Evolutionary conservation across 768 basidiomycete species (phyloP).

Genomic region (Russula olivacea): DNA sequence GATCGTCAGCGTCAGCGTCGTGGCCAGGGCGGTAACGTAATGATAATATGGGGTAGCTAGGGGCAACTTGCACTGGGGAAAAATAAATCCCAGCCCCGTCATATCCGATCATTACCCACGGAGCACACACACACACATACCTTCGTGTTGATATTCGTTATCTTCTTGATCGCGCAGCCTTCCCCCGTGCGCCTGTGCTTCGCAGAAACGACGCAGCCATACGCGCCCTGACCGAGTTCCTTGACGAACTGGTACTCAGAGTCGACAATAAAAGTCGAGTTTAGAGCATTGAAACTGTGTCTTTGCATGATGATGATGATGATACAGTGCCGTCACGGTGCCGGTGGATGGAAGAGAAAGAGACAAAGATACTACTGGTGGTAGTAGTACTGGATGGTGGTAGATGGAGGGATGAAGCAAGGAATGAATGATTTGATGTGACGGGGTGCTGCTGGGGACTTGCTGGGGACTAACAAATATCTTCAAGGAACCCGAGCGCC

Average conservation of each 20-base stretch:
- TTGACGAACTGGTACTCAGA: slow-evolving; percentile 91
- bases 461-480: too few relatives aligned
- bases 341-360: background rate
- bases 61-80: too few relatives aligned
- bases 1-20: background rate
- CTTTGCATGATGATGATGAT: slow-evolving; percentile 52
- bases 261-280: slow-evolving; percentile 84
- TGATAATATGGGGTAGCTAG: background rate
- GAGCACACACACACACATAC: slow-evolving; percentile 38
- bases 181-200: slow-evolving; percentile 78
- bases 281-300: slow-evolving; percentile 76
- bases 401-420: background rate
- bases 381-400: background rate
- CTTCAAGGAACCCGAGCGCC: background rate
- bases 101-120: too few relatives aligned
- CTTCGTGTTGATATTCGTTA: slow-evolving; percentile 90
- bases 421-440: background rate
- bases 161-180: slow-evolving; percentile 94
- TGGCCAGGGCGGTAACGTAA: background rate
- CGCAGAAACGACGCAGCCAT: slow-evolving; percentile 87
- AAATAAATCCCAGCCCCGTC: too few relatives aligned
- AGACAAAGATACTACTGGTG: background rate
- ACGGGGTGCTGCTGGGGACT: background rate
- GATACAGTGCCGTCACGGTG: background rate
- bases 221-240: slow-evolving; percentile 94